Base-by-base conservation (phyloP, 768 basidiomycete species). In the Paxillus involutus region DNA sequence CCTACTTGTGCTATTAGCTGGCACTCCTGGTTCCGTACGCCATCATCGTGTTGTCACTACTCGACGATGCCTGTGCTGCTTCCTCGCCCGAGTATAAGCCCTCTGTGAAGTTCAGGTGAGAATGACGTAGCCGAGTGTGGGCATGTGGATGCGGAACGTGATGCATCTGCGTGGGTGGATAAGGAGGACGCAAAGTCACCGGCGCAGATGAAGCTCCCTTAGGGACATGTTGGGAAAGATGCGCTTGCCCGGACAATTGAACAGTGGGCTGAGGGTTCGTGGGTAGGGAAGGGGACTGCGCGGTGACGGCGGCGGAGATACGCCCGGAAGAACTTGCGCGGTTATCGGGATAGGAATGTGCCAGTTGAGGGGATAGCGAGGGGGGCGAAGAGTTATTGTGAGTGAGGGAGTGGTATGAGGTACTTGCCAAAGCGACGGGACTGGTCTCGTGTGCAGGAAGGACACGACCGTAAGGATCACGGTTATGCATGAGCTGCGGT, bases 81-180 rank as follows among this genome's bases (percentile, higher is more conserved):
- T 69, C 63, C 49, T 66, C 56, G 51, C 63, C 61, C 37, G 74
- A 61, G 51, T 77, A 75, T 52, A 74, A 64, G 21, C 62, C 57
- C 50, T 74, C 73, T n/a, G 75, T 61, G 53, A 79, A 79, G 61
- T 74, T 75, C 40, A 84, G 58, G 55, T 78, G 75, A 3, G 80
- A 77, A 61, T 85, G 84, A 58, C 86, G 88, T 57, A 88, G 86
- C 33, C 86, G 80, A 0, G 88, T 84, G 60, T 90, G 88, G 0
- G 87, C 86, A 53, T 89, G 88, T 2, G 88, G 86, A 58, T 89
- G 88, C 2, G 88, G 86, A 43, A 90, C 86, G 58, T 89, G 89
- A 61, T 90, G 88, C 85, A 91, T 87, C 63, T 81, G 85, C 21
- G 77, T 64, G 6, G 76, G 65, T 13, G 80, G 70, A 64, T 85